Conservation (phyloP, 164 flowering plant species). For the Vitis rupestris region DNA sequence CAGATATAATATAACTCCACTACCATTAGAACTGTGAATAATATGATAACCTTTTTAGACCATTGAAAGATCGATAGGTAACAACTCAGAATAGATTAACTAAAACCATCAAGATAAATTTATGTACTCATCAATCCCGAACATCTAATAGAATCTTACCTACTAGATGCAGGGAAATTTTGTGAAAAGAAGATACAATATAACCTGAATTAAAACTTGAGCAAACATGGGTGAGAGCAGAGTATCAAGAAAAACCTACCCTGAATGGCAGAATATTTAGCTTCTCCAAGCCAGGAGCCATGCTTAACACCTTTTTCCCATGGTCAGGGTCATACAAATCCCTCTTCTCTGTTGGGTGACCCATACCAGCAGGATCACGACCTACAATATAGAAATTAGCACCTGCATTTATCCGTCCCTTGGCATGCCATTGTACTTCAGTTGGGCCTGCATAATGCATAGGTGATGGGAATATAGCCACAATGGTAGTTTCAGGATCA, state of each 20-base stretch:
- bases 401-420: conserved; percentile 94
- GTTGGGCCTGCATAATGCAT: conserved; percentile 99
- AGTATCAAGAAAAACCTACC: conserved; percentile 34
- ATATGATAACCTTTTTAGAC: too few species aligned
- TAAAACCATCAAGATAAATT: too few species aligned
- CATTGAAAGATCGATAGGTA: too few species aligned
- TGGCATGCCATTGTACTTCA: conserved; percentile 99
- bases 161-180: too few species aligned
- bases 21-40: too few species aligned
- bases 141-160: too few species aligned
- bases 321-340: conserved; percentile 96
- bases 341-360: conserved; percentile 92
- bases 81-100: too few species aligned
- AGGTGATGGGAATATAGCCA: conserved; percentile 93
- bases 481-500: conserved; percentile 91
- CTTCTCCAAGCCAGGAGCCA: conserved; percentile 95
- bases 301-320: conserved; percentile 91
- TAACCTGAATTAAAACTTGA: background rate
- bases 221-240: background rate
- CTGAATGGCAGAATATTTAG: conserved; percentile 88
- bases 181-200: too few species aligned
- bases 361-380: conserved; percentile 99
- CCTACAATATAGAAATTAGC: conserved; percentile 97
- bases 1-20: too few species aligned
- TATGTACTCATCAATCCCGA: too few species aligned